Conservation (phyloP, 768 basidiomycete species). For the Lentinula edodes region DNA sequence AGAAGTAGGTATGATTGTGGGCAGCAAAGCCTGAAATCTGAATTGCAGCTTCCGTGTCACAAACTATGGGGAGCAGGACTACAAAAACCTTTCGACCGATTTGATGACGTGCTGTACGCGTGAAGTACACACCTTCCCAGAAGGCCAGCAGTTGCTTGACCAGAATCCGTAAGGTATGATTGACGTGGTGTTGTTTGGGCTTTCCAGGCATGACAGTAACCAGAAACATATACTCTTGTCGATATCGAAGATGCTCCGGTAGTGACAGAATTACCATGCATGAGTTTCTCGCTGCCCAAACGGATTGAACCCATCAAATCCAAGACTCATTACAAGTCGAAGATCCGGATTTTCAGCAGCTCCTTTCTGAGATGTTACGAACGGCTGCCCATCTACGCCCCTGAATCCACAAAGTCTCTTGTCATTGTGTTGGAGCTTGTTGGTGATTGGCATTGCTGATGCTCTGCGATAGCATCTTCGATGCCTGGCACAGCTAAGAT, state of each 20-base stretch:
- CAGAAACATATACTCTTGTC: constrained; percentile 34
- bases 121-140: constrained; percentile 26
- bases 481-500: neutral
- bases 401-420: neutral
- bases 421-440: too few relatives aligned
- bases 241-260: constrained; percentile 25
- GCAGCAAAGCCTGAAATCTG: constrained; percentile 19
- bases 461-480: neutral
- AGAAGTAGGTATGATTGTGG: neutral
- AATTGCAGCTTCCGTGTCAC: constrained; percentile 26
- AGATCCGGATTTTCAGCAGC: neutral
- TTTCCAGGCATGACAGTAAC: constrained; percentile 34
- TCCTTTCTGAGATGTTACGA: constrained; percentile 8
- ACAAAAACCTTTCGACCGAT: constrained; percentile 21
- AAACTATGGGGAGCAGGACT: constrained; percentile 27
- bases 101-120: constrained; percentile 15
- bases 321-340: neutral
- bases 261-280: neutral
- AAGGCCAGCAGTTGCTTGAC: constrained; percentile 28
- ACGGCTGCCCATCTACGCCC: constrained; percentile 13
- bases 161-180: constrained; percentile 26
- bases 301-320: constrained; percentile 9
- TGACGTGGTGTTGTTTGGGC: constrained; percentile 23
- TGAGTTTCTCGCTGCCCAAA: constrained; percentile 2
- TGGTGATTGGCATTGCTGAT: neutral